Evolutionary conservation across 805 yeast species (phyloP), one percentile per base, ranked within the genome.

Genomic region (Scheffersomyces lignosus): DNA sequence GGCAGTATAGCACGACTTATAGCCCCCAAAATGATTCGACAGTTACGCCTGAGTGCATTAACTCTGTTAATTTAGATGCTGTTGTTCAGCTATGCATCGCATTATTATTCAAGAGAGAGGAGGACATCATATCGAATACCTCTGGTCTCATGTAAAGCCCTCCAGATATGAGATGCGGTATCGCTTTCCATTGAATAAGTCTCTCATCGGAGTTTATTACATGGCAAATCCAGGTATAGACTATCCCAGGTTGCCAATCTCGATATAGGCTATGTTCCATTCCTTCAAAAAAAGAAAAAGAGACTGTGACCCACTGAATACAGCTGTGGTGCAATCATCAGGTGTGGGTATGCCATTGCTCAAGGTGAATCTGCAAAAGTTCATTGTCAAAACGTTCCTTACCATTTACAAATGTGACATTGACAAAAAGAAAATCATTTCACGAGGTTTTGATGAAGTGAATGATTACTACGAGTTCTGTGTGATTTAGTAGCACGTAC

Each of bases 391-490:
- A n/a, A 38, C 33, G 18, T 38, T 27, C 18, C 22, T 34, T 8
- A 34, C 14, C 4, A 27, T 29, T 8, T 6, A 9, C 28, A 26
- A 15, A 23, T 30, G 15, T 23, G 12, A 17, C 18, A 13, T 4
- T 14, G 20, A 20, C 10, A 20, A 20, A 20, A 10, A 20, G 10
- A 20, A 20, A 10, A 20, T 15, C 5, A 31, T 36, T 4, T 4
- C 27, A 7, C 25, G 15, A 3, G 24, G 25, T 7, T 38, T 38
- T 17, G 30, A 34, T 16, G 31, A n/a, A 14, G 25, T 30, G n/a
- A 18, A 22, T 8, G 36, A 38, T 18, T 17, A n/a, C 10, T 24
- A 31, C 15, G 35, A 20, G 12, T 38, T 27, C 26, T 34, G 37
- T 18, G 13, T 5, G 14, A 33, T 38, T 8, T 14, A 13, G 15